phyloP scores from a whole-genome alignment of 2,329 filamentous ascomycete species.

The Trichoderma semiorbis region DNA sequence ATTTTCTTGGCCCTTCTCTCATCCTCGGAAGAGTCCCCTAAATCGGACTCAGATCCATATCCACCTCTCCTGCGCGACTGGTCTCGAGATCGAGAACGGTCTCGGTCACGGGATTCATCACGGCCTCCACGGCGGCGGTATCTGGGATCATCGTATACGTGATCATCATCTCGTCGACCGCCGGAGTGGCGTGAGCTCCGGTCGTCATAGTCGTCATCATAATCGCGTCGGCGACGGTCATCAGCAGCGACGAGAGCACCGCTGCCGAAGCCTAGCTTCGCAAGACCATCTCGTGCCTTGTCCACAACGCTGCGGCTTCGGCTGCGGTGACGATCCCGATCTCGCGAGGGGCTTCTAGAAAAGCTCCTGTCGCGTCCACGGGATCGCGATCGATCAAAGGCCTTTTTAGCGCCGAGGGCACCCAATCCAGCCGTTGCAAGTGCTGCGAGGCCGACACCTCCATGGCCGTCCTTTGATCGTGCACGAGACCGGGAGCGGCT shows the following conservation, averaged over 20 bases:
- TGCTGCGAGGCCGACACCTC: conserved; percentile 55
- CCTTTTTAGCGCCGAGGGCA: conserved; percentile 60
- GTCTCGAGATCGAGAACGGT: conserved; percentile 15
- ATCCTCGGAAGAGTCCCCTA: conserved; percentile 57
- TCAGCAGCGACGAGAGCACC: conserved; percentile 38
- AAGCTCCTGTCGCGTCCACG: conserved; percentile 43
- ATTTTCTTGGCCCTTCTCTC: conserved; percentile 53
- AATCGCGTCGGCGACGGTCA: conserved; percentile 39
- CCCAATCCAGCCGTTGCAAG: conserved; percentile 61
- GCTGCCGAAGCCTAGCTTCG: conserved; percentile 58
- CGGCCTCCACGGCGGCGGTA: conserved; percentile 39
- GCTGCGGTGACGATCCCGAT: conserved; percentile 48
- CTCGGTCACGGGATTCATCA: conserved; percentile 37
- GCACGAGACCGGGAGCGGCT: conserved; percentile 68
- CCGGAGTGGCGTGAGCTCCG: conserved; percentile 40
- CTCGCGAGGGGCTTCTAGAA: conserved; percentile 42
- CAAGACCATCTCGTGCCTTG: conserved; percentile 56
- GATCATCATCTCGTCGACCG: conserved; percentile 36
- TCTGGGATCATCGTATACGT: conserved; percentile 46
- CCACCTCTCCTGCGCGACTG: conserved; percentile 34
- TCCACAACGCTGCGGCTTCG: conserved; percentile 66
- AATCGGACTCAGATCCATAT: conserved; percentile 51
- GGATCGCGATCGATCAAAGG: conserved; percentile 51
- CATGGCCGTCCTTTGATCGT: conserved; percentile 49
- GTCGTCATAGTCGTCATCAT: conserved; percentile 44